These are phyloP conservation scores for Salix udensis DNA, from an alignment of 345 rosid genomes.

Conservation along the genomic window DNA sequence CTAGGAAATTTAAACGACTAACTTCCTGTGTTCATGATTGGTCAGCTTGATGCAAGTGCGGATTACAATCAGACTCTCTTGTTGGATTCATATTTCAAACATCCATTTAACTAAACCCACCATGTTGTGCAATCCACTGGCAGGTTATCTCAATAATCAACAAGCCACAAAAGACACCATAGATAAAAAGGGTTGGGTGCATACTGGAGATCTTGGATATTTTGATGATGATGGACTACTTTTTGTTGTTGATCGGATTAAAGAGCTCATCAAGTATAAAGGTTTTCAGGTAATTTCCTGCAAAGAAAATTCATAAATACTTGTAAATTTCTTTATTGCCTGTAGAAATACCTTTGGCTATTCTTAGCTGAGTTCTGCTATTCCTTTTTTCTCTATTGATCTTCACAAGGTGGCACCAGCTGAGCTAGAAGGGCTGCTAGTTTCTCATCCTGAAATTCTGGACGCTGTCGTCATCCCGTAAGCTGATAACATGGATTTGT, in stretches of 20 bases:
- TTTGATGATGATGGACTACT: constrained; percentile 70
- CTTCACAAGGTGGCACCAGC: constrained; percentile 83
- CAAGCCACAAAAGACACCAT: constrained; percentile 73
- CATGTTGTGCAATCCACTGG: constrained; percentile 15
- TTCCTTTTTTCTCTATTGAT: constrained; percentile 9
- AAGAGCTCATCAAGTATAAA: constrained; percentile 90
- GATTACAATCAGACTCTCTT: background rate
- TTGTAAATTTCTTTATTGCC: background rate
- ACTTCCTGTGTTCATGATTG: background rate
- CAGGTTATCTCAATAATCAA: constrained; percentile 78
- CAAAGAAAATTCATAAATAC: no score
- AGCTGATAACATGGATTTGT: constrained; percentile 23
- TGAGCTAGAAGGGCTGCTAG: constrained; percentile 90
- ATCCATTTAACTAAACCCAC: background rate
- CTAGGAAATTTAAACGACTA: background rate
- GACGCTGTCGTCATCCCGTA: constrained; percentile 95
- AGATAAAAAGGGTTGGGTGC: constrained; percentile 81
- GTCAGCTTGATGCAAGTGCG: background rate
- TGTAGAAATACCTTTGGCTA: background rate
- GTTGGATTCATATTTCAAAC: background rate
- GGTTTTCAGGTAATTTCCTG: constrained; percentile 99
- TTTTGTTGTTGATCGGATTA: constrained; percentile 76
- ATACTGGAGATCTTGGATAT: constrained; percentile 89
- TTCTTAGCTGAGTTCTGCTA: background rate
- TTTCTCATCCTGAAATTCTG: constrained; percentile 74